Base-by-base conservation (phyloP, 2,329 filamentous ascomycete genomes). In the Penicillium sclerotiorum region DNA sequence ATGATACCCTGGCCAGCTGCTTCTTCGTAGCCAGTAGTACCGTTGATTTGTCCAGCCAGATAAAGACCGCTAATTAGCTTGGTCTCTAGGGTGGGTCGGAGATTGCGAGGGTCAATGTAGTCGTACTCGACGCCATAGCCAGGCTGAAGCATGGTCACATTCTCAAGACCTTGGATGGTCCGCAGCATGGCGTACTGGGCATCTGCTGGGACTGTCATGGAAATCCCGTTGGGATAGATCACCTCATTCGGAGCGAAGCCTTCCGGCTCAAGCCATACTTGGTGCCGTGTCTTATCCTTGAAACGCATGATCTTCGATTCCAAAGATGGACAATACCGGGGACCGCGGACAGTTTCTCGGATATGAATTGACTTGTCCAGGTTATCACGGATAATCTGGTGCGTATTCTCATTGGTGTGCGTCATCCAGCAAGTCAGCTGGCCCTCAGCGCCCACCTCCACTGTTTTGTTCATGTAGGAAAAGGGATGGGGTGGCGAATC, bases 91-190 rank as follows among this genome's bases (percentile, higher is more conserved):
- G 92, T 94, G n/a, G 88, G 84, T 57, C 86, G 87, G 3, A 99
- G 79, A 60, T 88, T 88, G 45, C 94, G 87, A 15, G 94, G 94
- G 66, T 99, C 94, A 15, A 99, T 90, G 69, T 99, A 99, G 74
- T 97, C 94, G 71, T 99, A 99, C 69, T 99, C 94, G 1, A 99
- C 94, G 7, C 94, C 94, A 64, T 99, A 99, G 8, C 93, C 94
- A 1, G 93, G 88, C 64, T 97, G 93, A 6, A 95, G 81, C 92
- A 99, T 96, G 21, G 79, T 85, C 4, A 91, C 91, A 51, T 92
- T 84, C 65, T 97, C 93, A 1, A 99, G 80, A 0, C 94, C 94
- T n/a, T 76, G 80, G 46, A 99, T 88, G 0, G 90, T 95, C 48
- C 85, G 87, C n/a, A 99, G 78, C 66, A 95, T 84, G 44, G 86